Conservation (phyloP, 306 rosid genomes). For the Begonia masoniana region DNA sequence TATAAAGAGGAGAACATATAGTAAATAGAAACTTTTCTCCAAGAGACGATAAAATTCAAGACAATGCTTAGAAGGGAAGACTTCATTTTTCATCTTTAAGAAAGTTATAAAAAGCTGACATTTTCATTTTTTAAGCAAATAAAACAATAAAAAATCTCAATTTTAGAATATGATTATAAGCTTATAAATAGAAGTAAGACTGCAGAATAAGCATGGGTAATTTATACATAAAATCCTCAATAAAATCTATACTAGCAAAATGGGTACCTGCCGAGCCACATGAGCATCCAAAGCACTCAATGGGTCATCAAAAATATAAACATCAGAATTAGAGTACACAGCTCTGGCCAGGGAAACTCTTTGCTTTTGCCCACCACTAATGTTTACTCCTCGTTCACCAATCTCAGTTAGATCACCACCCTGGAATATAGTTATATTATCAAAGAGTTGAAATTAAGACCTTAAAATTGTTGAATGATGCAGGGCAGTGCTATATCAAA, state of each 20-base stretch:
- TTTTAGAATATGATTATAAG: no score
- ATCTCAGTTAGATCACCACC: slow-evolving; percentile 79
- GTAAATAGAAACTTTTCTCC: no score
- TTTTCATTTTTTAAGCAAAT: no score
- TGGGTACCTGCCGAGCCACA: slow-evolving; percentile 74
- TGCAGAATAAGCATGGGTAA: no score
- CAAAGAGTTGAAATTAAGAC: slow-evolving; percentile 6
- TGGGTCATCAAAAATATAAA: slow-evolving; percentile 84
- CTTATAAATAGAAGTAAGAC: no score
- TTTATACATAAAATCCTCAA: no score
- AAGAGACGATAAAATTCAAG: no score
- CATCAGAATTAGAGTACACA: slow-evolving; percentile 71
- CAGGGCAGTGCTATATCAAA: not conserved
- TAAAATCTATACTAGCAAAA: slow-evolving; percentile 55
- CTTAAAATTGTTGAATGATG: not conserved
- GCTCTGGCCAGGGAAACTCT: slow-evolving; percentile 92
- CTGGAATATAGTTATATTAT: slow-evolving; percentile 19
- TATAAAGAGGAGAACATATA: no score
- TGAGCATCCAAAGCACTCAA: slow-evolving; percentile 93
- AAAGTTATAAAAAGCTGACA: no score
- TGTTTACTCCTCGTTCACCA: slow-evolving; percentile 90
- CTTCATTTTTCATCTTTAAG: no score
- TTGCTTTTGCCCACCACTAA: slow-evolving; percentile 96
- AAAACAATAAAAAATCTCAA: no score
- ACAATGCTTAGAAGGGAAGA: no score